These are phyloP conservation scores for Penicillium hordei DNA, from an alignment of 2,329 filamentous ascomycete genomes.

Conservation along the genomic window DNA sequence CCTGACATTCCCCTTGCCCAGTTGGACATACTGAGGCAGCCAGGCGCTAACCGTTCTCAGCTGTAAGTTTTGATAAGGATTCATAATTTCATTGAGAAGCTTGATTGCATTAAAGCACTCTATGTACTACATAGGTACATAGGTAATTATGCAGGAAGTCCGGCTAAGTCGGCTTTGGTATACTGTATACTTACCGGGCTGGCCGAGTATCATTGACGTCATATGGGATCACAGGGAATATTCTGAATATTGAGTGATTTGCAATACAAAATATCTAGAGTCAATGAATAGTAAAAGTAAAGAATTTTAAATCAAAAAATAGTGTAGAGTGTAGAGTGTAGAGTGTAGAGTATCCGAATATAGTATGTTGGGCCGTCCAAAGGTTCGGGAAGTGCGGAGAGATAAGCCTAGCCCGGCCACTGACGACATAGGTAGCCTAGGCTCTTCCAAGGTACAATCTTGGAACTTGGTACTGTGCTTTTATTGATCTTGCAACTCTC, in stretches of 20 bases:
- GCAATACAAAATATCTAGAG: background rate
- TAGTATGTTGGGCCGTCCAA: background rate
- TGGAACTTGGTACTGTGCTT: background rate
- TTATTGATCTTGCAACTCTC: background rate
- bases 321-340: background rate
- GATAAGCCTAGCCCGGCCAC: background rate
- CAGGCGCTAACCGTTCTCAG: too few species aligned
- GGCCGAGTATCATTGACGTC: background rate
- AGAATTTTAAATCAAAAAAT: background rate
- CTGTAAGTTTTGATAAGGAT: too few species aligned
- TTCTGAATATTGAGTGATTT: too few species aligned
- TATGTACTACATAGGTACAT: too few species aligned
- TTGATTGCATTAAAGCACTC: too few species aligned
- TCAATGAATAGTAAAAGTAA: background rate
- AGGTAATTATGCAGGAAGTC: constrained; percentile 4
- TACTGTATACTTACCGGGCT: background rate
- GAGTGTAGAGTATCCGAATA: background rate
- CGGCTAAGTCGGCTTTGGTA: background rate
- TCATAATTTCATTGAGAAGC: too few species aligned
- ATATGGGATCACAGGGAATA: background rate
- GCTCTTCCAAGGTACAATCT: constrained; percentile 1
- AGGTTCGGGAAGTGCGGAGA: background rate
- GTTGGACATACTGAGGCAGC: too few species aligned
- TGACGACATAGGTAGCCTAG: background rate
- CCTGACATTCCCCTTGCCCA: too few species aligned